Percentiles rank a stretch among this genome's conserved stretches.
Evolutionary conservation across 2,329 filamentous ascomycete species (phyloP).

Genomic region (Fusarium bactridioides): DNA sequence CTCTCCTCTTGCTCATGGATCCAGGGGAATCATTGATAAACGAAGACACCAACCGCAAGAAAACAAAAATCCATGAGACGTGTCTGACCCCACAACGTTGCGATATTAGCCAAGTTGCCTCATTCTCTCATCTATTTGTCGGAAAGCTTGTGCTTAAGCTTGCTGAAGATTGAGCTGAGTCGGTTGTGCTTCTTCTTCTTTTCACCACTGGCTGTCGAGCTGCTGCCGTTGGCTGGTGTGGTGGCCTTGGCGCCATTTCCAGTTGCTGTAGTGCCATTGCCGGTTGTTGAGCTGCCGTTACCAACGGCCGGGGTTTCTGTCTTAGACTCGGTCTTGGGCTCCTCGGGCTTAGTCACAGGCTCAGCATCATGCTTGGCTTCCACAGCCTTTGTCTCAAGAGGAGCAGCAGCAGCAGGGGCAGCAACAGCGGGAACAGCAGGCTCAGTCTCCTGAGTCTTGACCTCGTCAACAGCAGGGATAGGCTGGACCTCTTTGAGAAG

Average conservation of each 20-base stretch:
- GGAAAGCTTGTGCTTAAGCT: constrained; percentile 59
- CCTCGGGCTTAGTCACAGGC: constrained; percentile 1
- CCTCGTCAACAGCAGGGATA: constrained; percentile 59
- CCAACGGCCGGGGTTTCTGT: constrained; percentile 27
- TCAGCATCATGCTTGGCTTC: constrained; percentile 1
- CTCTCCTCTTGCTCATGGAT: constrained; percentile 45
- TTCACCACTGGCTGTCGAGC: constrained; percentile 46
- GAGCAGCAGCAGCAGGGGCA: constrained; percentile 11
- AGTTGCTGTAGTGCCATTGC: constrained; percentile 27
- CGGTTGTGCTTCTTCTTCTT: constrained; percentile 77
- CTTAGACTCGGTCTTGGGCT: constrained; percentile 18
- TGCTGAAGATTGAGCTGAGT: constrained; percentile 68
- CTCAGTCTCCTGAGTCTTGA: constrained; percentile 61
- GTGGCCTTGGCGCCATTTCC: constrained; percentile 35
- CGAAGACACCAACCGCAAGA: constrained; percentile 48
- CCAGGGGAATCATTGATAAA: constrained; percentile 53
- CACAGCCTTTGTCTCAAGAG: constrained; percentile 20
- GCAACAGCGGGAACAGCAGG: background rate
- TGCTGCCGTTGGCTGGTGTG: constrained; percentile 20
- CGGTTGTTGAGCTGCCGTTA: constrained; percentile 31
- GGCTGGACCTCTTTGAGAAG: constrained; percentile 70
- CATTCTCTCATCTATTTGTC: constrained; percentile 41
- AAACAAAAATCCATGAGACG: constrained; percentile 36
- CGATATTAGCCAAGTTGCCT: constrained; percentile 36
- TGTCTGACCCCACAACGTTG: constrained; percentile 38